Conservation (phyloP, 768 basidiomycete genomes). For the Boletus rubescentipes region DNA sequence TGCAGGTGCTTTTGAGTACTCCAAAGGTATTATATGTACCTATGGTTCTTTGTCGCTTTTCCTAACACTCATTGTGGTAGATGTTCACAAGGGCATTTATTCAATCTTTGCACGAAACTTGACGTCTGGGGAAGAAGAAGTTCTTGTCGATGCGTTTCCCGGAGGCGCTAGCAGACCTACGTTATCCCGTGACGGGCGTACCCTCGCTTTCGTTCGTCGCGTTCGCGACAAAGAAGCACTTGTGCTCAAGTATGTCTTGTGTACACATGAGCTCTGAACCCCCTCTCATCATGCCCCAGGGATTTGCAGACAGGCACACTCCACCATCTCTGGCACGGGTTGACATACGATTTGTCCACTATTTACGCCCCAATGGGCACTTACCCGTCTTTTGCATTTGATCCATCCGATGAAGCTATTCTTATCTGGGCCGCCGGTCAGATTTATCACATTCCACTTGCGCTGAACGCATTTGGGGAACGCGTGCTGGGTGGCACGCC, state of each 20-base stretch:
- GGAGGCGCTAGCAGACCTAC: constrained; percentile 77
- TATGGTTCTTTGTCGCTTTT: neutral
- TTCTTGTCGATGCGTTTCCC: constrained; percentile 54
- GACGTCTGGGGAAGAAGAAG: constrained; percentile 51
- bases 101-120: constrained; percentile 68
- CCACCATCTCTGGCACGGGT: constrained; percentile 63
- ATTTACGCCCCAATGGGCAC: constrained; percentile 79
- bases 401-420: constrained; percentile 34
- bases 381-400: constrained; percentile 72
- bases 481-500: constrained; percentile 42
- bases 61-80: constrained; percentile 32
- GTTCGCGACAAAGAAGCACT: constrained; percentile 72
- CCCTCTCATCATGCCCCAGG: constrained; percentile 34
- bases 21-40: constrained; percentile 51
- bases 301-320: constrained; percentile 67
- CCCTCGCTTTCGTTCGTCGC: constrained; percentile 72
- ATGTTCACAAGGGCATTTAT: constrained; percentile 70
- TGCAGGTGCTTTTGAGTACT: constrained; percentile 50
- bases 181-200: constrained; percentile 63
- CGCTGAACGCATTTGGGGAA: constrained; percentile 43
- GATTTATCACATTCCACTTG: constrained; percentile 60
- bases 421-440: constrained; percentile 76
- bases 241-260: constrained; percentile 57
- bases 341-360: constrained; percentile 62
- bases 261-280: neutral